A percentile compares a stretch with the other conserved stretches of the same genome.
phyloP scores from a whole-genome alignment of 805 yeast species.

The Yarrowia bubula region DNA sequence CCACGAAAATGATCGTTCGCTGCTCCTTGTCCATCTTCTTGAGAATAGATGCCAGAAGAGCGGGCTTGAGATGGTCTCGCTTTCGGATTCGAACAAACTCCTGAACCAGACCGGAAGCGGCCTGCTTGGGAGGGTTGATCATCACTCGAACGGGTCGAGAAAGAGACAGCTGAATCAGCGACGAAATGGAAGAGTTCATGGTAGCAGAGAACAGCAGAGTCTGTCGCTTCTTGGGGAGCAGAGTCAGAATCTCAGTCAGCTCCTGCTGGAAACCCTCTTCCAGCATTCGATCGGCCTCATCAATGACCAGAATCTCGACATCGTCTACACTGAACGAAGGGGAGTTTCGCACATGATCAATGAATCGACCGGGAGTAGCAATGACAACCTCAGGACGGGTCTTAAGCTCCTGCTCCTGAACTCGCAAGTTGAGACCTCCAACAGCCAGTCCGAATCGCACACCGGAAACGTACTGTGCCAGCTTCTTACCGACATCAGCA shows the following conservation, averaged over 20 bases:
- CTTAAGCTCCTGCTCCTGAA: constrained; percentile 91
- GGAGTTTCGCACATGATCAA: constrained; percentile 94
- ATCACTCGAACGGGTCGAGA: constrained; percentile 89
- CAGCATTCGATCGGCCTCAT: constrained; percentile 98
- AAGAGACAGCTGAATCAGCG: constrained; percentile 80
- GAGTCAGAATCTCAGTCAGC: constrained; percentile 79
- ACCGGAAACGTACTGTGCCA: constrained; percentile 72
- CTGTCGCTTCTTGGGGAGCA: constrained; percentile 89
- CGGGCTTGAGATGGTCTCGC: constrained; percentile 79
- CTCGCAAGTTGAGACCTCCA: constrained; percentile 94
- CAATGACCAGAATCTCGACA: constrained; percentile 88
- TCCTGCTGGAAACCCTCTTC: constrained; percentile 99
- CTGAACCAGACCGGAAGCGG: constrained; percentile 85
- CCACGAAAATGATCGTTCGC: constrained; percentile 84
- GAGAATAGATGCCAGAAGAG: constrained; percentile 70
- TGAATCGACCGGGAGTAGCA: constrained; percentile 98
- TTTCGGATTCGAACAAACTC: constrained; percentile 94
- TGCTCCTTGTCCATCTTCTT: constrained; percentile 65
- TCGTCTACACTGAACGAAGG: constrained; percentile 87
- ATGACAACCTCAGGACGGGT: constrained; percentile 92
- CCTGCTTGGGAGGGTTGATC: constrained; percentile 95
- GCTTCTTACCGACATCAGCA: constrained; percentile 83
- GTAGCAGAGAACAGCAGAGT: constrained; percentile 95
- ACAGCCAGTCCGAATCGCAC: constrained; percentile 92
- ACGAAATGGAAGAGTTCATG: constrained; percentile 91